A percentile compares a stretch with the other conserved stretches of the same genome.
These are phyloP conservation scores for Diversispora epigaea DNA, from an alignment of 192 early-diverging fungal genomes.

Conservation along the genomic window DNA sequence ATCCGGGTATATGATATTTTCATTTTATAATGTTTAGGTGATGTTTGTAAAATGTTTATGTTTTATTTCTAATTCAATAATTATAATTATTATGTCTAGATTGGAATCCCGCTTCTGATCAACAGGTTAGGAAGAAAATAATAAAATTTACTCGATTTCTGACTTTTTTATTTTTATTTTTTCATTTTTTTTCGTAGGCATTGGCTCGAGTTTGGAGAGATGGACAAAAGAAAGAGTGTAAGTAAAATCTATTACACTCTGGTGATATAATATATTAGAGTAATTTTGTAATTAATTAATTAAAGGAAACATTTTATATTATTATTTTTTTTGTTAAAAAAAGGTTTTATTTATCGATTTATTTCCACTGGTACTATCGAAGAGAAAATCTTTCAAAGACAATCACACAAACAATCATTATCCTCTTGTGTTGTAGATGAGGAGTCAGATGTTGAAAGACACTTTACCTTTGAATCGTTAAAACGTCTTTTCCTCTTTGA, in stretches of 20 bases:
- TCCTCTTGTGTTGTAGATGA: constrained; percentile 95
- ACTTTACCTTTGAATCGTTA: constrained; percentile 89
- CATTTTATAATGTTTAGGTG: neutral
- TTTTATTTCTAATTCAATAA: neutral
- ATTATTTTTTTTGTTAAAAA: constrained; percentile 5
- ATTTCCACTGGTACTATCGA: constrained; percentile 98
- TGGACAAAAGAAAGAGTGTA: constrained; percentile 74
- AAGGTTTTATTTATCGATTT: constrained; percentile 96
- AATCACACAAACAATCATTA: constrained; percentile 81
- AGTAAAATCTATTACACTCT: neutral
- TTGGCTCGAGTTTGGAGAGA: constrained; percentile 89
- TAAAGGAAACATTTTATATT: neutral
- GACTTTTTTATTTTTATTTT: neutral
- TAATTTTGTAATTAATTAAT: too few relatives aligned
- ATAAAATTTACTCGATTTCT: constrained; percentile 2
- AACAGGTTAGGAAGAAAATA: constrained; percentile 51
- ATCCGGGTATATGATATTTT: constrained; percentile 53
- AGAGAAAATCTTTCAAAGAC: constrained; percentile 98
- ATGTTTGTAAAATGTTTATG: neutral
- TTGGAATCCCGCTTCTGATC: constrained; percentile 98
- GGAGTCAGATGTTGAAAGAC: constrained; percentile 86
- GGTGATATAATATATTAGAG: too few relatives aligned
- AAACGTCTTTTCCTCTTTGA: constrained; percentile 88
- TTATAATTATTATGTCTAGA: constrained; percentile 41
- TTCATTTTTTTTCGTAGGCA: constrained; percentile 41